Percentiles rank a stretch among this genome's conserved stretches.
phyloP scores from a whole-genome alignment of 73 alveolate genomes.

The Paramecium sonneborni region DNA sequence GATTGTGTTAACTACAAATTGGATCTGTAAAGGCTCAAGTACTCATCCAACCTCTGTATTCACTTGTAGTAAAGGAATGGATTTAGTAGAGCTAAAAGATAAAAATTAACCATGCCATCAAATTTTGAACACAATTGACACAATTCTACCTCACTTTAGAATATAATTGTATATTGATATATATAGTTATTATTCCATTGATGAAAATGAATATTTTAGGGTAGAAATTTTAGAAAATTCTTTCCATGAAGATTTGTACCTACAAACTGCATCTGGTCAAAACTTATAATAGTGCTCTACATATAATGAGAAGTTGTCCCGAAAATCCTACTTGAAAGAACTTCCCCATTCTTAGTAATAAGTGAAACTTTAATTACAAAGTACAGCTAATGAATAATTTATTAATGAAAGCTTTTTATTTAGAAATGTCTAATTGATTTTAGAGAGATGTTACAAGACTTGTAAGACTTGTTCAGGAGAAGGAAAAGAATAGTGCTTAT shows the following conservation, averaged over 20 bases:
- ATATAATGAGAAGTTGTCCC: not conserved
- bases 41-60: not conserved
- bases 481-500: too few relatives aligned
- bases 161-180: not conserved
- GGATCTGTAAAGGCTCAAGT: not conserved
- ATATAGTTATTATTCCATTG: not conserved
- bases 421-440: too few relatives aligned
- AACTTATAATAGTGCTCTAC: not conserved
- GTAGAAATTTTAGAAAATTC: not conserved
- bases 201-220: not conserved
- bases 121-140: not conserved
- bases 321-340: not conserved
- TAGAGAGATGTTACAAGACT: too few relatives aligned
- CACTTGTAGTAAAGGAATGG: not conserved
- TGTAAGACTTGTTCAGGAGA: too few relatives aligned
- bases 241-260: too few relatives aligned
- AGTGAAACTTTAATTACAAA: not conserved
- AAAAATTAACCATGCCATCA: not conserved
- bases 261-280: not conserved
- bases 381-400: too few relatives aligned
- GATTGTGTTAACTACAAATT: not conserved
- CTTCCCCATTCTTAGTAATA: not conserved
- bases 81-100: too few relatives aligned
- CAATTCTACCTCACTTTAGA: not conserved
- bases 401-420: too few relatives aligned